phyloP scores from a whole-genome alignment of 768 basidiomycete species.

The Trametes gibbosa region DNA sequence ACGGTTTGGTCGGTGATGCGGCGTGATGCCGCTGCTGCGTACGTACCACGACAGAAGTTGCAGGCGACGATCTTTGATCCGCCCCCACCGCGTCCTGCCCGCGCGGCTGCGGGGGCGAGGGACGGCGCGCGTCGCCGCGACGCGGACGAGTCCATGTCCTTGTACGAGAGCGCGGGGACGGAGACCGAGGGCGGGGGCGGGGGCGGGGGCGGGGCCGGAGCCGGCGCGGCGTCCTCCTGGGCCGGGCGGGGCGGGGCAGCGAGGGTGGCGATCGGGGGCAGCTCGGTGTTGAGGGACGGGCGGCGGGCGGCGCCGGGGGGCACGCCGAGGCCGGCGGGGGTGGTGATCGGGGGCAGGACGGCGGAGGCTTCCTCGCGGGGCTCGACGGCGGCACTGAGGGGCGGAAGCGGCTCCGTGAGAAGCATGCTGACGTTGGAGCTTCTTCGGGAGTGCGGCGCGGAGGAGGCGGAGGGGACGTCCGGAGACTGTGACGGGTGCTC shows the following conservation, averaged over 20 bases:
- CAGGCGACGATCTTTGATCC: constrained; percentile 87
- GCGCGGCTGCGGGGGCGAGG: constrained; percentile 63
- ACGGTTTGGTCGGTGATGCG: neutral
- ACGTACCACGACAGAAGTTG: constrained; percentile 83
- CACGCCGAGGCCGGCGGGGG: neutral
- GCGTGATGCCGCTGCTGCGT: no score
- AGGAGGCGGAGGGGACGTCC: constrained; percentile 29
- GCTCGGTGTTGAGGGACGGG: constrained; percentile 23
- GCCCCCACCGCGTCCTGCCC: constrained; percentile 58
- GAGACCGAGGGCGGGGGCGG: no score
- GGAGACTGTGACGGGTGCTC: constrained; percentile 55
- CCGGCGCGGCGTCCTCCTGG: constrained; percentile 44
- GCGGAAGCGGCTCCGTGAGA: constrained; percentile 24
- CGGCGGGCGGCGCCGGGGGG: constrained; percentile 4
- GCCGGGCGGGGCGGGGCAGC: constrained; percentile 28
- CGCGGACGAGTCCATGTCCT: constrained; percentile 29
- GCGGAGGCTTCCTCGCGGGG: constrained; percentile 18
- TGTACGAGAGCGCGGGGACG: no score
- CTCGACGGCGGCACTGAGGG: constrained; percentile 24
- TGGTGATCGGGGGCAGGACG: constrained; percentile 20
- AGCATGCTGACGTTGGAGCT: constrained; percentile 28
- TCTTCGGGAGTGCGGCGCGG: constrained; percentile 26
- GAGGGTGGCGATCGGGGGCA: constrained; percentile 72
- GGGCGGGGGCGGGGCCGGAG: neutral
- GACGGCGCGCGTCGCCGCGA: constrained; percentile 64